These are phyloP conservation scores for Rhizodiscina lignyota DNA, from an alignment of 495 filamentous ascomycete species.

Conservation along the genomic window DNA sequence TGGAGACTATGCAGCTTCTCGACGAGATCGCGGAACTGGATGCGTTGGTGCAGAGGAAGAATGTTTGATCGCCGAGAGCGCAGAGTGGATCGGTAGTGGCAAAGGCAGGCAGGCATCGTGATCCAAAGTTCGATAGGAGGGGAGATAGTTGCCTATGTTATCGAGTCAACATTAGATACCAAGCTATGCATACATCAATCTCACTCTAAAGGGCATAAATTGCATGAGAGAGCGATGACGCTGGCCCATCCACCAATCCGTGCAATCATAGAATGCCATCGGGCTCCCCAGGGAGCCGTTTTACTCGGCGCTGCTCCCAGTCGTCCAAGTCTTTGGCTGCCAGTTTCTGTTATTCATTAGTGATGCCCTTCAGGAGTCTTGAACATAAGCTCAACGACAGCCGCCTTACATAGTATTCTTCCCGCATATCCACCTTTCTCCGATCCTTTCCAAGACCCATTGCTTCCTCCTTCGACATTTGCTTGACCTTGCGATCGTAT, in stretches of 20 bases:
- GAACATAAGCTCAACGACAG: not conserved
- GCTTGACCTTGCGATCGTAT: constrained; percentile 71
- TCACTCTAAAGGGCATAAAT: no score
- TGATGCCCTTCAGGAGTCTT: not conserved
- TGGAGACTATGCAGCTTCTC: constrained; percentile 73
- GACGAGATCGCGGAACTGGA: constrained; percentile 54
- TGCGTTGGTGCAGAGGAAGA: constrained; percentile 15
- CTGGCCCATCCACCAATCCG: no score
- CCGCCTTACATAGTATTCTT: constrained; percentile 83
- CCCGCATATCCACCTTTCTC: constrained; percentile 58
- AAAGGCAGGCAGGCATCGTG: no score
- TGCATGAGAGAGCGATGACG: no score
- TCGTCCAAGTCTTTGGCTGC: constrained; percentile 83
- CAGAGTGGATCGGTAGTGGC: no score
- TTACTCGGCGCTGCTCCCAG: constrained; percentile 91
- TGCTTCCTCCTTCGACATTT: constrained; percentile 68
- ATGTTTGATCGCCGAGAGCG: no score
- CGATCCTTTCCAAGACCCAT: constrained; percentile 58
- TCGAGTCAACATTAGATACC: no score
- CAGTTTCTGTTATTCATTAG: constrained; percentile 41
- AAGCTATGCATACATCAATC: no score
- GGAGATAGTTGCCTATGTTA: no score
- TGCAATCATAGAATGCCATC: constrained; percentile 68
- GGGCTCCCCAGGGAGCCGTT: constrained; percentile 71
- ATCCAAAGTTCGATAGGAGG: no score